phyloP scores from a whole-genome alignment of 805 yeast species.

The Myxozyma melibiosi region DNA sequence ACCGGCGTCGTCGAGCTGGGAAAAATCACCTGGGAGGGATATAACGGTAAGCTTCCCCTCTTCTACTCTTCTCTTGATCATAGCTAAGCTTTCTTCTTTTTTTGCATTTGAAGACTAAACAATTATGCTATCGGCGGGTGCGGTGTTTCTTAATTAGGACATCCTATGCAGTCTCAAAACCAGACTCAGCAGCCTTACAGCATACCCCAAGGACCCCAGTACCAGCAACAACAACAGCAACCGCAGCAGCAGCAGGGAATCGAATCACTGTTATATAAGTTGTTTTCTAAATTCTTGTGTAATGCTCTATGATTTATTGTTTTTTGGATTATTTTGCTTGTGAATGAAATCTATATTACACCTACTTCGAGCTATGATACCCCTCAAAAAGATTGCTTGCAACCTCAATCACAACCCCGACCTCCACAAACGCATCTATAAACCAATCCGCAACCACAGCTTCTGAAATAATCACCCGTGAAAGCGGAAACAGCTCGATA shows the following conservation, averaged over 20 bases:
- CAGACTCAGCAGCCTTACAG: background rate
- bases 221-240: background rate
- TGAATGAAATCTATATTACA: background rate
- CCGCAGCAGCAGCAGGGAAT: conserved; percentile 1
- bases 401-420: background rate
- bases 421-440: background rate
- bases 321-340: background rate
- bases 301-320: background rate
- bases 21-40: conserved; percentile 32
- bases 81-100: background rate
- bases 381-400: background rate
- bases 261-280: background rate
- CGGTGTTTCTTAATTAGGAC: background rate
- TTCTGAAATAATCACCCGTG: background rate
- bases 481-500: too few relatives aligned
- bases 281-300: conserved; percentile 5
- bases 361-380: background rate
- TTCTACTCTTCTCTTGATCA: background rate
- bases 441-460: background rate
- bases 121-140: background rate
- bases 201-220: background rate
- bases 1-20: conserved; percentile 27
- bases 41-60: conserved; percentile 13
- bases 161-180: background rate
- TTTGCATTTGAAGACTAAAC: background rate